Evolutionary conservation across 2,329 filamentous ascomycete species (phyloP).

Genomic region (Fusarium begoniae): DNA sequence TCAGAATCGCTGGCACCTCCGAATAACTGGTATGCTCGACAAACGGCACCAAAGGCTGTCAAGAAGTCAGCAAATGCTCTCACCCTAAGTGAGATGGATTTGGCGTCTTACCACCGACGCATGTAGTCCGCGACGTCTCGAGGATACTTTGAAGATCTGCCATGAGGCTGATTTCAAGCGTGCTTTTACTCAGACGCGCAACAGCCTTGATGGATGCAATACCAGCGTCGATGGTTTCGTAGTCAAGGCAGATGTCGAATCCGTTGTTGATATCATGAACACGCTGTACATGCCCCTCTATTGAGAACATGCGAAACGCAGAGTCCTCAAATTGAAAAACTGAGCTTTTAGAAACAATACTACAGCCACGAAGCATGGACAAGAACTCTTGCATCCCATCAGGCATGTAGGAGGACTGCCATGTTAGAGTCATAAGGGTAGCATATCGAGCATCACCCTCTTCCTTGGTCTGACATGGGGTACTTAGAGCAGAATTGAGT

Average conservation of each 20-base stretch:
- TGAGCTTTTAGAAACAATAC: background rate
- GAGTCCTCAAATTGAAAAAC: background rate
- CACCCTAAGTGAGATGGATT: rapidly evolving
- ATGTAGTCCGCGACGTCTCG: background rate
- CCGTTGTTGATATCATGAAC: background rate
- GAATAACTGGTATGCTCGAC: background rate
- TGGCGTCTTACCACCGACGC: background rate
- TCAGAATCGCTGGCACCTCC: background rate
- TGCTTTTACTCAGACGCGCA: background rate
- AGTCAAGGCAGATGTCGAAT: background rate
- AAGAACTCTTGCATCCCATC: background rate
- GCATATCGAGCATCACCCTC: background rate
- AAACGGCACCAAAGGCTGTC: background rate
- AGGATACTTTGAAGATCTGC: background rate
- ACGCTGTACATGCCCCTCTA: background rate
- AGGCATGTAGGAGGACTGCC: background rate
- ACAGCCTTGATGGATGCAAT: background rate
- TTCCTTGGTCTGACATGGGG: background rate
- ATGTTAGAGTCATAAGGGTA: background rate
- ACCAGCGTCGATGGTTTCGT: background rate
- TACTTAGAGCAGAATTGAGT: background rate
- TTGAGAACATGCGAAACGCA: background rate
- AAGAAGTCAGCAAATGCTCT: background rate
- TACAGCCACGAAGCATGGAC: background rate
- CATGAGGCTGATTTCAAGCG: background rate